phyloP scores from a whole-genome alignment of 2,329 filamentous ascomycete species.

The Penicillium corylophilum region DNA sequence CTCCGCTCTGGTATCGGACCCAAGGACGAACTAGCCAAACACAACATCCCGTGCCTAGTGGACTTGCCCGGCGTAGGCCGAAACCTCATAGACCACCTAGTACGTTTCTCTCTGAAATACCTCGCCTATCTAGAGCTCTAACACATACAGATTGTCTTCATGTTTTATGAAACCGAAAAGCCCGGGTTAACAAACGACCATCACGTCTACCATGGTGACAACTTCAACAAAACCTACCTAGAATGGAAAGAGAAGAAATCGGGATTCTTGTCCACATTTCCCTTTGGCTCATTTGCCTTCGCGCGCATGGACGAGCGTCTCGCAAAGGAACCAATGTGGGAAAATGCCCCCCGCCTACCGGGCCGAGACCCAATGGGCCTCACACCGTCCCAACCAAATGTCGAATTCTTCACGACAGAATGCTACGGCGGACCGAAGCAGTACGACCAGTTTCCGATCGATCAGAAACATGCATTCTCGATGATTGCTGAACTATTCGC shows the following conservation, averaged over 20 bases:
- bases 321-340: conserved; percentile 56
- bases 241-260: conserved; percentile 60
- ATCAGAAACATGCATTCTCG: conserved; percentile 57
- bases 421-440: conserved; percentile 62
- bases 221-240: conserved; percentile 51
- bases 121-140: conserved; percentile 1
- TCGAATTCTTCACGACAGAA: conserved; percentile 64
- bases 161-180: conserved; percentile 60
- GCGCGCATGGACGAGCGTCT: conserved; percentile 62
- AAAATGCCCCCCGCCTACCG: conserved; percentile 45
- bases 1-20: conserved; percentile 56
- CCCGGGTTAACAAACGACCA: conserved; percentile 56
- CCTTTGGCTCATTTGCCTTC: conserved; percentile 63
- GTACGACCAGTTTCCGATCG: conserved; percentile 53
- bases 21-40: conserved; percentile 41
- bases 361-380: conserved; percentile 65
- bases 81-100: conserved; percentile 55
- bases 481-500: conserved; percentile 60
- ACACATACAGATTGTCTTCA: conserved; percentile 52
- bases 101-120: conserved; percentile 23
- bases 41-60: conserved; percentile 47
- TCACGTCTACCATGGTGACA: conserved; percentile 57
- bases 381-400: conserved; percentile 56
- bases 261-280: conserved; percentile 60
- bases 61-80: conserved; percentile 54